phyloP scores from a whole-genome alignment of 164 flowering plant genomes.

The Annona cherimola region DNA sequence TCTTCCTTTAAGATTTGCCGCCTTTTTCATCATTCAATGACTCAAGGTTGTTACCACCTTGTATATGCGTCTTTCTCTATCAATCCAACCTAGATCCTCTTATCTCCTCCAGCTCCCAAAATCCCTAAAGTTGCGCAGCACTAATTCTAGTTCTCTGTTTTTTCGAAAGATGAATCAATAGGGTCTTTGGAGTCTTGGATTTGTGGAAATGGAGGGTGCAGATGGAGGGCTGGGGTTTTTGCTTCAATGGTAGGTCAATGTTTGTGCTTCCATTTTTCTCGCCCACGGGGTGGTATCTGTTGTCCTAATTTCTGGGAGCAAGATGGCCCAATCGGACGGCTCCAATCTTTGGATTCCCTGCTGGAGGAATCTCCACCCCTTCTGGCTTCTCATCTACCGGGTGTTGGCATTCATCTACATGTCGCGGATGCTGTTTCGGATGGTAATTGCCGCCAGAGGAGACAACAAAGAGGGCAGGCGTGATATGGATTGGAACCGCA shows the following conservation, averaged over 20 bases:
- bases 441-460: neutral
- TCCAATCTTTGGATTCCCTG: conserved; percentile 3
- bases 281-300: neutral
- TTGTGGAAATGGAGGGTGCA: neutral
- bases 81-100: no score
- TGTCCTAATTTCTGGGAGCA: neutral
- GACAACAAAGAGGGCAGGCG: no score
- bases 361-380: conserved; percentile 7
- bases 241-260: conserved; percentile 4
- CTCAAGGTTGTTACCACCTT: no score
- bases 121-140: no score
- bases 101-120: no score
- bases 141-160: no score
- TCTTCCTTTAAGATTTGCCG: no score
- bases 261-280: neutral
- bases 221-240: neutral
- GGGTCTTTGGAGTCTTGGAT: no score
- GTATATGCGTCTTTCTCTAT: no score
- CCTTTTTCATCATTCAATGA: no score
- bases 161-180: no score
- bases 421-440: neutral
- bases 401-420: neutral
- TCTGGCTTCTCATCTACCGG: neutral
- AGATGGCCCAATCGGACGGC: neutral
- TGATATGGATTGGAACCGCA: no score